Evolutionary conservation across 768 basidiomycete species (phyloP).

Genomic region (Leucocoprinus birnbaumii): DNA sequence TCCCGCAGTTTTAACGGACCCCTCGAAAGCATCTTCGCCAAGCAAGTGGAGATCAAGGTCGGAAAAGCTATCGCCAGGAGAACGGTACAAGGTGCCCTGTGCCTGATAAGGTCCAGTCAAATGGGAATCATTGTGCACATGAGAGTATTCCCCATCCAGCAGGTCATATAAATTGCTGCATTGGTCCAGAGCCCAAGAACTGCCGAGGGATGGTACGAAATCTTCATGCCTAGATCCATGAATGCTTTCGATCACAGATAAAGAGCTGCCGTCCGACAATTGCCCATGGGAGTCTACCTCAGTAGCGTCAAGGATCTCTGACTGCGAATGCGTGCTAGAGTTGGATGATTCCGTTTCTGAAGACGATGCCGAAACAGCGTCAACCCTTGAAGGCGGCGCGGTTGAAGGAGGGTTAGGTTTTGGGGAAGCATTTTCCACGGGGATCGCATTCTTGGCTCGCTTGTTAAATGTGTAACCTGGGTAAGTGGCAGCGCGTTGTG

Average conservation of each 20-base stretch:
- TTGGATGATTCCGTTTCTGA: neutral
- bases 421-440: neutral
- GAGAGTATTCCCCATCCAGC: neutral
- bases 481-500: conserved; percentile 16
- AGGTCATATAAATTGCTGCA: conserved; percentile 9
- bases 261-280: conserved; percentile 2
- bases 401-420: neutral
- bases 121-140: neutral
- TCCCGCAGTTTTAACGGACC: neutral
- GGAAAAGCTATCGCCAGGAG: conserved; percentile 2
- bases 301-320: neutral
- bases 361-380: neutral
- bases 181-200: conserved; percentile 12
- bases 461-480: neutral
- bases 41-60: neutral
- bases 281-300: conserved; percentile 5
- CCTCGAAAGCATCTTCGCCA: neutral
- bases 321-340: neutral
- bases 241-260: neutral
- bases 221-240: neutral
- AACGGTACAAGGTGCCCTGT: neutral
- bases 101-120: neutral
- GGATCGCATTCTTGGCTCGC: neutral
- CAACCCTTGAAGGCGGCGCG: neutral
- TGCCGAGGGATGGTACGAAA: neutral